Base-by-base conservation (phyloP, 2,329 filamentous ascomycete genomes). In the Trichoderma atrobrunneum region DNA sequence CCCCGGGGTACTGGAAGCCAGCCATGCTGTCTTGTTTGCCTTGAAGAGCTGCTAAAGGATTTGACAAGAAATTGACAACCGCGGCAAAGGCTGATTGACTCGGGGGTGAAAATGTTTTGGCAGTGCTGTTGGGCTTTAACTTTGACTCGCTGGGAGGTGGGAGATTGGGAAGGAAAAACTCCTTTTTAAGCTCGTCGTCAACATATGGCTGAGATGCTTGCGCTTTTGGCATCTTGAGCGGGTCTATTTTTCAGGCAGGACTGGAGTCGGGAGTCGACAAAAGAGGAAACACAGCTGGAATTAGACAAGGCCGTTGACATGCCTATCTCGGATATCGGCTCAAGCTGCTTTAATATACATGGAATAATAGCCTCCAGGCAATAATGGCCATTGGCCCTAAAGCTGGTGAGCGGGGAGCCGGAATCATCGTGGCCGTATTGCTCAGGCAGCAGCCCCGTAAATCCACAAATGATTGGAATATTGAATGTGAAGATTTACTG, bases 1-100 rank as follows among this genome's bases (percentile, higher is more conserved):
- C 24, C 11, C 70, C 70, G 43, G 70, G 51, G 60, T 72, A 72
- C 34, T 72, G 62, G 3, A 67, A 66, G 30, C 34, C 64, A 8
- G 70, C 8, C 70, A 65, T 71, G 14, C 30, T 65, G 11, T 12
- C 56, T 32, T 21, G 3, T 32, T 24, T 66, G 24, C 10, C 14
- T 12, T 28, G 36, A 11, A 43, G n/a, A 48, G 21, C 14, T 18
- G 34, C 14, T 14, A 21, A 43, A 28, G 56, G 26, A 16, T 48
- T 51, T 60, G 56, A 48, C 1, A 66, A 4, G 6, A 56, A 16
- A 1, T n/a, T 18, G 21, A 54, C 32, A 12, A 57, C 21, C 7
- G 16, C 26, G 48, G 8, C 10, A 30, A 26, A 36, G 24, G 11
- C 12, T 57, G 64, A 57, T 21, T 36, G 48, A 14, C 5, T 32